phyloP scores from a whole-genome alignment of 108 stramenopile species.

The Skeletonema marinoi region DNA sequence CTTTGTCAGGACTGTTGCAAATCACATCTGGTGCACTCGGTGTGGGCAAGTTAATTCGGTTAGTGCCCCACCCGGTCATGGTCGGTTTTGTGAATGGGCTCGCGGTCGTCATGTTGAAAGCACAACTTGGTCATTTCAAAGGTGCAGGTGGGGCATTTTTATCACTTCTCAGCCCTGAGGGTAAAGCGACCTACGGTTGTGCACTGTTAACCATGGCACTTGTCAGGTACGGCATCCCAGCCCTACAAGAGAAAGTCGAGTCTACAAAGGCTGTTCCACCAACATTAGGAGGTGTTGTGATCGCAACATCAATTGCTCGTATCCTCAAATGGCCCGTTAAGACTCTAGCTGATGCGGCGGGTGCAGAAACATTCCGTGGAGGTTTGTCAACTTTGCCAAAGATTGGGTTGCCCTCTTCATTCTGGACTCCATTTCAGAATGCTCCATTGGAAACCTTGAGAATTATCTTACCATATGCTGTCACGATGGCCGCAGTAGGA shows the following conservation, averaged over 20 bases:
- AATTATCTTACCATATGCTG: slow-evolving; percentile 67
- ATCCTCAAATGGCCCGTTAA: slow-evolving; percentile 62
- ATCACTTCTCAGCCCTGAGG: slow-evolving; percentile 33
- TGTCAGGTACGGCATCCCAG: slow-evolving; percentile 42
- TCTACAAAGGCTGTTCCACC: slow-evolving; percentile 64
- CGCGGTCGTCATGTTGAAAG: slow-evolving; percentile 87
- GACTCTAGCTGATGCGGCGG: slow-evolving; percentile 48
- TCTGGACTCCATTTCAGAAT: slow-evolving; percentile 54
- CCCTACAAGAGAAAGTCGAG: slow-evolving; percentile 58
- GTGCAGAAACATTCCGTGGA: slow-evolving; percentile 64
- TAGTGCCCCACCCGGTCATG: slow-evolving; percentile 92
- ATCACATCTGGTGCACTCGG: slow-evolving; percentile 62
- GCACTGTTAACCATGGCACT: slow-evolving; percentile 66
- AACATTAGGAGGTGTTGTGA: slow-evolving; percentile 63
- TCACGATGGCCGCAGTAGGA: slow-evolving; percentile 82
- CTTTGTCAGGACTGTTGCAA: slow-evolving; percentile 81
- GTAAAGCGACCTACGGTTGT: slow-evolving; percentile 59
- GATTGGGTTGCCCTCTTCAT: slow-evolving; percentile 46
- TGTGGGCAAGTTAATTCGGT: slow-evolving; percentile 76
- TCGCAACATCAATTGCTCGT: slow-evolving; percentile 44
- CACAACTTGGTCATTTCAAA: slow-evolving; percentile 83
- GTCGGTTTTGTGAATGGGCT: slow-evolving; percentile 92
- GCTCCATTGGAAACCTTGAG: slow-evolving; percentile 55
- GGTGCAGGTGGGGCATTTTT: slow-evolving; percentile 47
- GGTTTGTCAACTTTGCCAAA: slow-evolving; percentile 73